phyloP scores from a whole-genome alignment of 164 flowering plant genomes.

The Vitis labrusca region DNA sequence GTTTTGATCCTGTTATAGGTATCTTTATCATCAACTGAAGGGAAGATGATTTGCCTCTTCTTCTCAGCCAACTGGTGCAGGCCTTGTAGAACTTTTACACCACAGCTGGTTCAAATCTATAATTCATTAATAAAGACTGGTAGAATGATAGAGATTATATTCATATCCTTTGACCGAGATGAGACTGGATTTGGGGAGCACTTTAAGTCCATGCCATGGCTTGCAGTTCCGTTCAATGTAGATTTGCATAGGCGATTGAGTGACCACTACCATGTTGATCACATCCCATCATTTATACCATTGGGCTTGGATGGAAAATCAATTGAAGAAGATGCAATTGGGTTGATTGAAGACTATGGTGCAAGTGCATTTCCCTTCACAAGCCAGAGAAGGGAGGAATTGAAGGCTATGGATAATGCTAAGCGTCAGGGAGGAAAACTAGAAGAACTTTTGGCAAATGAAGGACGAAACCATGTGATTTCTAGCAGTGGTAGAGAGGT shows the following conservation, averaged over 20 bases:
- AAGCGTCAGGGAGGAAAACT: constrained; percentile 40
- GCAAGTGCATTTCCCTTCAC: constrained; percentile 57
- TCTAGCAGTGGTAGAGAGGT: constrained; percentile 43
- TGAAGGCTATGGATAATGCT: constrained; percentile 38
- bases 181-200: constrained; percentile 41
- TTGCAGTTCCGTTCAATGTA: constrained; percentile 47
- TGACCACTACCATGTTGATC: constrained; percentile 25
- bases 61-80: constrained; percentile 73
- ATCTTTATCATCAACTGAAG: constrained; percentile 36
- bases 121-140: constrained; percentile 28
- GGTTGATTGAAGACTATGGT: constrained; percentile 53
- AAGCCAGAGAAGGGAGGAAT: constrained; percentile 36
- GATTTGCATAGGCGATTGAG: constrained; percentile 23
- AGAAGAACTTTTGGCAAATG: constrained; percentile 39
- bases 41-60: constrained; percentile 43
- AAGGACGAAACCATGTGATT: constrained; percentile 33
- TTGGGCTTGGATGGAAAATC: constrained; percentile 20
- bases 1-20: constrained; percentile 20
- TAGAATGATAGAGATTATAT: constrained; percentile 39
- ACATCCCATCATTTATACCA: constrained; percentile 50
- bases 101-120: constrained; percentile 43
- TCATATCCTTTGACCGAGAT: constrained; percentile 52
- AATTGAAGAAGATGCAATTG: constrained; percentile 36
- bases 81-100: constrained; percentile 51
- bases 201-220: constrained; percentile 58